Evolutionary conservation across 306 rosid genomes (phyloP), one percentile per base, ranked within the genome.

Genomic region (Corylus avellana): DNA sequence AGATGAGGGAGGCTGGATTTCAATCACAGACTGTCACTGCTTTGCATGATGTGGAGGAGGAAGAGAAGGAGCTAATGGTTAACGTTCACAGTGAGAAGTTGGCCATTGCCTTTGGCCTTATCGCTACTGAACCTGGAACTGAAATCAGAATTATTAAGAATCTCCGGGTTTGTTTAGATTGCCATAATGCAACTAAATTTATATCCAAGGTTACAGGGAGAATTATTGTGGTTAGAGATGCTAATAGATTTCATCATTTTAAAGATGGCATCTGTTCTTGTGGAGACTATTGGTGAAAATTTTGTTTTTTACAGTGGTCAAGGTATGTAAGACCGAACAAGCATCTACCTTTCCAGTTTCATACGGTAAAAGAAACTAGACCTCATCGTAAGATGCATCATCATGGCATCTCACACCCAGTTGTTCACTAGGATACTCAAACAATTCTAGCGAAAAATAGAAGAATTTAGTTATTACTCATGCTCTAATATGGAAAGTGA

Each of bases 11-110:
- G 77, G 87, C 89, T 58, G 99, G 98, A 80, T 95, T 86, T 87
- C 87, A 88, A 67, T 78, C 94, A 16, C 94, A 93, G 79, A 95
- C 92, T 18, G 80, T 81, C 50, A 82, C 91, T 72, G 90, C 97
- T 88, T 85, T 95, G 82, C 97, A 95, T 88, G 99, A 93, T 42
- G 93, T 95, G 69, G 98, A 95, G 90, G 99, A 91, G 84, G 99
- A 93, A 90, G 99, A 95, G 89, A 93, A 93, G 88, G 97, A 90
- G 86, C 85, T 93, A 22, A 86, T 88, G 91, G 85, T 95, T 76
- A 95, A 93, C 72, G 96, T 93, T 84, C 97, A 92, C 48, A 90
- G 98, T 73, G 96, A 95, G 89, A 95, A 95, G 81, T 82, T 95
- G 85, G 97, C 97, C 82, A 91, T 93, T 85, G 93, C 96, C 79